Conservation (phyloP, 73 alveolate genomes). For the Paramecium primaurelia region DNA sequence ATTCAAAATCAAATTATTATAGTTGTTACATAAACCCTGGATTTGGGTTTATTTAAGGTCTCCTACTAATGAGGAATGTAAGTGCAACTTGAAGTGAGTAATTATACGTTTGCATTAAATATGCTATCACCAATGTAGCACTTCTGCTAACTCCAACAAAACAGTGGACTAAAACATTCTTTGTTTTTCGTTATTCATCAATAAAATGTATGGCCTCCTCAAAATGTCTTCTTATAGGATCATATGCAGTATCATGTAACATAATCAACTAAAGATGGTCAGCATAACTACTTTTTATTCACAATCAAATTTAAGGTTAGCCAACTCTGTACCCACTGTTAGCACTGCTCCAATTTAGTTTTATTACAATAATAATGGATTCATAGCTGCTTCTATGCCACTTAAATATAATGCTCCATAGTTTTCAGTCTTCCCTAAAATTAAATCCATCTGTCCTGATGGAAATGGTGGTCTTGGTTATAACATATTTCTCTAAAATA, state of each 20-base stretch:
- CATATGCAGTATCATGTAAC: background rate
- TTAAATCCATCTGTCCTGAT: constrained; percentile 2
- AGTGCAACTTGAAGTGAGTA: constrained; percentile 1
- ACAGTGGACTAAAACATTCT: constrained; percentile 70
- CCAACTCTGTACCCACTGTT: constrained; percentile 10
- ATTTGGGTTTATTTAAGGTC: background rate
- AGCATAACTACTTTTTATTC: background rate
- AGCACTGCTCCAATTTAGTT: background rate
- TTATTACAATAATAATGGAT: background rate
- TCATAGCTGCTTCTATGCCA: background rate
- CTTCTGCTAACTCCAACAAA: constrained; percentile 71
- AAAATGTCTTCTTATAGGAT: background rate
- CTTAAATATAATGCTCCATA: background rate
- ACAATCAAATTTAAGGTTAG: background rate
- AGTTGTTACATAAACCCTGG: background rate
- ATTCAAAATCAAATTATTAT: background rate
- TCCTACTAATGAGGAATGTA: background rate
- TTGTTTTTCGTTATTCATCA: background rate
- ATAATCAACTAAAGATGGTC: background rate
- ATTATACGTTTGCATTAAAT: constrained; percentile 62
- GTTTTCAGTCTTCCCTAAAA: background rate
- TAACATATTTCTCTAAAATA: background rate
- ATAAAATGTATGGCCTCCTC: background rate
- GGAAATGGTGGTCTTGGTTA: background rate
- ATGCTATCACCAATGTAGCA: constrained; percentile 68